phyloP scores from a whole-genome alignment of 2,329 filamentous ascomycete species.

The Ascochyta koolunga region DNA sequence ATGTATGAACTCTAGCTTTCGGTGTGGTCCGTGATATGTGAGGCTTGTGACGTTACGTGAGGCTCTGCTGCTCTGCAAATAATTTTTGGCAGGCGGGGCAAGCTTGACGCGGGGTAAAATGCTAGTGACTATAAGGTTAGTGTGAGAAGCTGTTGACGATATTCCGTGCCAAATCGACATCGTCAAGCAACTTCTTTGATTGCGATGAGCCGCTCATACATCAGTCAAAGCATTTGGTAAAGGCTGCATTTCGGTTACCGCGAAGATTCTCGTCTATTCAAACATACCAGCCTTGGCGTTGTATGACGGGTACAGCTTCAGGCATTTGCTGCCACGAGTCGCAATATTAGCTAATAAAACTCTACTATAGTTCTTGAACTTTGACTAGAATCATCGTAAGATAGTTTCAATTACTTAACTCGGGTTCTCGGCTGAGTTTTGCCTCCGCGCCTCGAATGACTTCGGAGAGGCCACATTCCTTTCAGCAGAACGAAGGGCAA shows the following conservation, averaged over 20 bases:
- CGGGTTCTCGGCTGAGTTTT: background rate
- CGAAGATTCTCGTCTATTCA: background rate
- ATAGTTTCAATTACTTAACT: background rate
- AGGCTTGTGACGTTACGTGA: slow-evolving; percentile 12
- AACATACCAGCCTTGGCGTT: background rate
- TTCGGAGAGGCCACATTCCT: slow-evolving; percentile 10
- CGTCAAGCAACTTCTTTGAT: background rate
- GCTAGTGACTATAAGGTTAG: background rate
- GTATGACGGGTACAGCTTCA: background rate
- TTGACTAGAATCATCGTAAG: background rate
- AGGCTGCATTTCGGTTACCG: too few species aligned
- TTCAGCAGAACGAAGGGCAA: background rate
- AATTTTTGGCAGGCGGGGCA: slow-evolving; percentile 13
- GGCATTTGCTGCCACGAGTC: background rate
- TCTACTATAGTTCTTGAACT: background rate
- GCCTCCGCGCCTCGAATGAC: background rate
- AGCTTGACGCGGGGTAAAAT: slow-evolving; percentile 10
- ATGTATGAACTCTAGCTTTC: background rate
- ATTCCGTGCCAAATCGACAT: slow-evolving; percentile 2
- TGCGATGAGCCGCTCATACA: background rate
- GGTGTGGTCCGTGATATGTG: background rate
- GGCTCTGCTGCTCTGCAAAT: slow-evolving; percentile 6
- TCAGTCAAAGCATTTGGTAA: too few species aligned
- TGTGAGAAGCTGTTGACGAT: background rate
- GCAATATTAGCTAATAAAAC: background rate